Base-by-base conservation (phyloP, 2,329 filamentous ascomycete species). In the Aureobasidium mangrovei region DNA sequence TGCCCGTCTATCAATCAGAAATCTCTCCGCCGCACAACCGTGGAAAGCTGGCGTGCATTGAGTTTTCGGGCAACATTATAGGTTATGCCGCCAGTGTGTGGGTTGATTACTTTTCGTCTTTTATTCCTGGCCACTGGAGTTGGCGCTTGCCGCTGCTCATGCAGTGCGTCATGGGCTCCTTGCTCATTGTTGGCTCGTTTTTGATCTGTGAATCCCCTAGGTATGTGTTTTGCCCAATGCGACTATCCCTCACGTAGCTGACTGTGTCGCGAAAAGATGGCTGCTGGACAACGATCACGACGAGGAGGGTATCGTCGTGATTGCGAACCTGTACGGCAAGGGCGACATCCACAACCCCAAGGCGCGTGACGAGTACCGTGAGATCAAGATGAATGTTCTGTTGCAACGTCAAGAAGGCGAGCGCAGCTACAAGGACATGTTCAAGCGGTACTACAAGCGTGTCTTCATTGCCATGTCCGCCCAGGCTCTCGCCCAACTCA, bases 381-480 rank as follows among this genome's bases (percentile, higher is more conserved):
- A 97, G 65, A 98, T 98, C 75, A 98, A 98, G 76, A 95, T 96
- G 88, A 85, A 91, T 64, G 93, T 98, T 31, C 80, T 98, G 33
- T 76, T 97, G 27, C 85, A 91, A 69, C 87, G 93, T 49, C 90
- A 95, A 72, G 93, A 98, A 72, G 93, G 93, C 62, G 93, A 97
- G 73, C 82, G 93, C 61, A 83, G 87, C 0, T 98, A 97, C 70
- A 63, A 71, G 38, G 93, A 97, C 59, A 98, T 98, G 93, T 98
- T 97, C 77, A 85, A 80, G 64, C 83, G 88, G 59, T 97, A 97
- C 75, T 81, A 79, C 67, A 93, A 86, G 64, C 88, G 93, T 52
- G 91, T 97, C 60, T 89, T 97, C 66, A 97, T 97, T 68, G 93
- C 93, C 72, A 97, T 97, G 93, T 97, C 91, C 33, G 93, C 93